Conservation (phyloP, 352 stramenopile species). For the Globisporangium spiculum region DNA sequence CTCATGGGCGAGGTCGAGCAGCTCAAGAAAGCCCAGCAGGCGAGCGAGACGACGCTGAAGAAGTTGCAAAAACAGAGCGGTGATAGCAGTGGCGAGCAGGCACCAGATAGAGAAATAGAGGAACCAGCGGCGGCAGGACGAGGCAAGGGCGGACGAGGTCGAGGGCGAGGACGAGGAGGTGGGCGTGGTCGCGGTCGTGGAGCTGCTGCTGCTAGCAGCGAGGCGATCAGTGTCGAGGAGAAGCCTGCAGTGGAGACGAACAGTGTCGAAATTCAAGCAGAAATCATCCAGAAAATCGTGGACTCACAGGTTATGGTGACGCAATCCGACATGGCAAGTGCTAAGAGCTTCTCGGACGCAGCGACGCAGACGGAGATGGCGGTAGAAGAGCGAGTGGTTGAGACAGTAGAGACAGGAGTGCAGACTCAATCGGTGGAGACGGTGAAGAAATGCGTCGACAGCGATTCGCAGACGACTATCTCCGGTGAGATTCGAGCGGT, state of each 20-base stretch:
- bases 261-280: not conserved
- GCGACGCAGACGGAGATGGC: not conserved
- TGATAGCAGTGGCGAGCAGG: not conserved
- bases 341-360: not conserved
- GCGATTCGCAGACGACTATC: conserved; percentile 1
- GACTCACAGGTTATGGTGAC: not conserved
- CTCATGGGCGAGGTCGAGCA: conserved; percentile 30
- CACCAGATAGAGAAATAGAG: conserved; percentile 14
- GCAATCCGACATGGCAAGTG: not conserved
- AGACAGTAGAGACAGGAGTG: not conserved
- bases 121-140: conserved; percentile 1
- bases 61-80: not conserved
- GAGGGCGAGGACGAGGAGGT: conserved; percentile 3
- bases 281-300: not conserved
- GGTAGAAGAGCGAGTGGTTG: not conserved
- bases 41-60: not conserved
- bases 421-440: not conserved
- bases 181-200: conserved; percentile 1
- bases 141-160: conserved; percentile 8
- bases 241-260: conserved; percentile 2
- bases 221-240: not conserved
- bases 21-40: conserved; percentile 21
- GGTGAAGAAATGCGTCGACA: not conserved
- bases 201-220: not conserved
- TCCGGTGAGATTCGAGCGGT: not conserved